Evolutionary conservation across 768 basidiomycete species (phyloP), one percentile per base, ranked within the genome.

Genomic region (Rubroboletus pulcherrimus): DNA sequence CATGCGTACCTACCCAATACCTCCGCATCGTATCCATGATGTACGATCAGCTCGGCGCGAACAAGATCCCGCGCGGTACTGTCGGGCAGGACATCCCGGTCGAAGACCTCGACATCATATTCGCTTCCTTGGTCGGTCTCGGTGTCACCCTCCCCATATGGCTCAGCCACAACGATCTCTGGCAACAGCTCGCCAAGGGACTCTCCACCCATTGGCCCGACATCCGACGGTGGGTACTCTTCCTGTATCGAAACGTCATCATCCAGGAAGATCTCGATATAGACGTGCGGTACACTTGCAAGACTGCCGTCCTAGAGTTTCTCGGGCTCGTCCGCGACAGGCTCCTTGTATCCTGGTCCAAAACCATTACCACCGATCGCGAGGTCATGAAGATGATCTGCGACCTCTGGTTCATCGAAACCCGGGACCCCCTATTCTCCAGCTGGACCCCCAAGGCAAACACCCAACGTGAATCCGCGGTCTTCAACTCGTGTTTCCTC

Each of bases 301-400:
- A 69, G 51, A 56, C 41, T 12, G 63, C 69, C 1, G 44, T 69
- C 12, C 40, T 69, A 10, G 59, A 66, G 7, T 69, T 71, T 34
- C 57, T 71, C 4, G 67, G 67, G 2, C 51, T 71, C 42, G 35
- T 66, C 29, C 64, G 63, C 2, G 63, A 71, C 50, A 51, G 65
- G 33, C 42, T 61, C 29, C 59, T 69, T 35, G n/a, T 63, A n/a
- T 17, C 55, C 44, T 71, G 68, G 69, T 67, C 65, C n/a, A 64
- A 53, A 44, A 38, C 37, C n/a, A 56, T 69, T 26, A 42, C 64
- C 10, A 19, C 54, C 0, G 69, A 71, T 44, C 63, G 58, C n/a
- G 63, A 61, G 47, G 29, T 71, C 44, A 67, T 71, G 65, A 54
- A 49, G 35, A 47, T 70, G 59, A 67, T 70, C 52, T 67, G 63